phyloP scores from a whole-genome alignment of 2,329 filamentous ascomycete genomes.

The Talaromyces amestolkiae region DNA sequence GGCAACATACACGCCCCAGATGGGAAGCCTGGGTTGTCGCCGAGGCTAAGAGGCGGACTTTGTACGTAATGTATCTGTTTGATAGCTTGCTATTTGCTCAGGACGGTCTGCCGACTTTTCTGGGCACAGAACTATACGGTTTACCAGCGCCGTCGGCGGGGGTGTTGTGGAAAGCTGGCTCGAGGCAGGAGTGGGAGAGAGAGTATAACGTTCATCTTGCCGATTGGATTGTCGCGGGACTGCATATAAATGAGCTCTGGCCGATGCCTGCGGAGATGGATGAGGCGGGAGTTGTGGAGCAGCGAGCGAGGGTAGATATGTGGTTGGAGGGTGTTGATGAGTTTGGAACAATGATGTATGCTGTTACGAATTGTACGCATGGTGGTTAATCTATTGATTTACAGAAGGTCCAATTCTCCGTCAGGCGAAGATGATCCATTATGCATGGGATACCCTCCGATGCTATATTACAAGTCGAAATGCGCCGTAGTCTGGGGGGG shows the following conservation, averaged over 20 bases:
- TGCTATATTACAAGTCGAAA: background rate
- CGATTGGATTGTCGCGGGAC: conserved; percentile 42
- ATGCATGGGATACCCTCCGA: background rate
- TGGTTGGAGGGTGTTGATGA: conserved; percentile 55
- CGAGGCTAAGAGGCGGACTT: conserved; percentile 52
- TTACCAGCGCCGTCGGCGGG: conserved; percentile 46
- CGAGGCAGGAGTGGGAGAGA: conserved; percentile 43
- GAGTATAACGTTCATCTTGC: conserved; percentile 45
- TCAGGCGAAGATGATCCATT: background rate
- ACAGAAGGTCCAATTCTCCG: background rate
- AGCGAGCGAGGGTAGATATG: conserved; percentile 43
- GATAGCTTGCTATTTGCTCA: conserved; percentile 50
- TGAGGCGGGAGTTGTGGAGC: conserved; percentile 20
- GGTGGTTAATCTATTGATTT: conserved; percentile 24
- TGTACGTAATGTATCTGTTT: conserved; percentile 56
- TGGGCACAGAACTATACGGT: conserved; percentile 50
- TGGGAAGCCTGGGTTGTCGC: conserved; percentile 57
- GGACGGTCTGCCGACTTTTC: conserved; percentile 47
- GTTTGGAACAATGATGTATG: conserved; percentile 55
- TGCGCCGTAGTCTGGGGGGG: background rate
- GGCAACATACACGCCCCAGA: conserved; percentile 37
- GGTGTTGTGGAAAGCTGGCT: conserved; percentile 44
- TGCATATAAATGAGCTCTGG: conserved; percentile 56
- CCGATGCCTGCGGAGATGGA: conserved; percentile 35
- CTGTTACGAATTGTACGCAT: conserved; percentile 32